Percentiles rank a stretch among this genome's conserved stretches.
These are phyloP conservation scores for Pascua guehoae DNA, from an alignment of 1,284 basidiomycete species.

Conservation along the genomic window DNA sequence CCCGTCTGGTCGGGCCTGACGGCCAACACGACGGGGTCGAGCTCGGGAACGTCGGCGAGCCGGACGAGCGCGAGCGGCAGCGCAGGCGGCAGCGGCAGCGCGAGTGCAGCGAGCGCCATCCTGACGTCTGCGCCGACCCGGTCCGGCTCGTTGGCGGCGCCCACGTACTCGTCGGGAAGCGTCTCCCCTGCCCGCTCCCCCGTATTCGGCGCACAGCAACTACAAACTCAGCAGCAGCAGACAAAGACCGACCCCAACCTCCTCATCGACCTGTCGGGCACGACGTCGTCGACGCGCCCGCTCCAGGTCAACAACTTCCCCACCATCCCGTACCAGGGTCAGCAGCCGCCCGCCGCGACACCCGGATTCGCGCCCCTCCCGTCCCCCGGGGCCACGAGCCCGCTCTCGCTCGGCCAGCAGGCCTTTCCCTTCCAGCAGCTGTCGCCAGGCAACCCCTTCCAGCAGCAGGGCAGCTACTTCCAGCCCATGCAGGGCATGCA, in stretches of 20 bases:
- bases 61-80: neutral
- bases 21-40: neutral
- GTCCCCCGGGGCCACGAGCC: constrained; percentile 4
- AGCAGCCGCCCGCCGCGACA: constrained; percentile 1
- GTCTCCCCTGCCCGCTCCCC: neutral
- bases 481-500: neutral
- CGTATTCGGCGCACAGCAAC: neutral
- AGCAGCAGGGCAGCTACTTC: neutral
- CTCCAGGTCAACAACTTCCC: constrained; percentile 30
- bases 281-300: constrained; percentile 28
- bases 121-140: neutral
- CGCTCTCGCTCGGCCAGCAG: constrained; percentile 18
- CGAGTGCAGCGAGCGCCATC: neutral
- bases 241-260: neutral
- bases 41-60: neutral
- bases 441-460: constrained; percentile 5
- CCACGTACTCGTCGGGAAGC: neutral
- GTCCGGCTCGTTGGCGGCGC: neutral
- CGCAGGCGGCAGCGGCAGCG: neutral
- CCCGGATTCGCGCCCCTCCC: constrained; percentile 2
- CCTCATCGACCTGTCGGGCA: constrained; percentile 30
- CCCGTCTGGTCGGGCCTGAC: neutral
- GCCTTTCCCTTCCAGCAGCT: constrained; percentile 8
- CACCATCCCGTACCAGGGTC: constrained; percentile 4
- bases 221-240: neutral